Evolutionary conservation across 106 monocot genomes (phyloP), one percentile per base, ranked within the genome.

Genomic region (Acanthochlamys bracteata): DNA sequence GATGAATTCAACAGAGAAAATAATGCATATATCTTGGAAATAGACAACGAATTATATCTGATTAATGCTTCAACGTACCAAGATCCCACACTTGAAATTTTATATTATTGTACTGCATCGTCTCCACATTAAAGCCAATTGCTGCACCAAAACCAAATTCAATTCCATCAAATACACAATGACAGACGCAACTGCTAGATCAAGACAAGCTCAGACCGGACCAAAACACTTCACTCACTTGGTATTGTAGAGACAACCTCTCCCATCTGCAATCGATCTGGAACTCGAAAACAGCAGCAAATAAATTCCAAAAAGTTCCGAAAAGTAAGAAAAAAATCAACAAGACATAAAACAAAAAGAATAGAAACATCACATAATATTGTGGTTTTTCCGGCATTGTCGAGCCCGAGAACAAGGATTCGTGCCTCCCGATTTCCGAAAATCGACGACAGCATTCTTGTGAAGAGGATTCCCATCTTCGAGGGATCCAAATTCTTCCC

Each of bases 1-100:
- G n/a, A n/a, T n/a, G n/a, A n/a, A n/a, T n/a, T n/a, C n/a, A n/a
- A n/a, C n/a, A n/a, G n/a, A n/a, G n/a, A n/a, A n/a, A n/a, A n/a
- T n/a, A n/a, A n/a, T n/a, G n/a, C n/a, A n/a, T n/a, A n/a, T n/a
- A n/a, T n/a, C n/a, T n/a, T n/a, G n/a, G n/a, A n/a, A n/a, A n/a
- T n/a, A n/a, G n/a, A n/a, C n/a, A n/a, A n/a, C n/a, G n/a, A n/a
- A 3, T 33, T 33, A 6, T 33, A 33, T 33, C 33, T 6, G 4
- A 33, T 33, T 33, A 33, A 12, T 20, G 39, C 20, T 60, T 41
- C 3, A 33, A 84, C 86, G 20, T 80, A 96, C 95, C 95, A 4
- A 96, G 95, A 83, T 96, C 95, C 95, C 95, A 96, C 15, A 96
- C 95, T 81, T 96, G 95, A 57, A 96, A 82, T 74, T 96, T 96